Base-by-base conservation (phyloP, 495 filamentous ascomycete genomes). In the Lichenothelia convexa region DNA sequence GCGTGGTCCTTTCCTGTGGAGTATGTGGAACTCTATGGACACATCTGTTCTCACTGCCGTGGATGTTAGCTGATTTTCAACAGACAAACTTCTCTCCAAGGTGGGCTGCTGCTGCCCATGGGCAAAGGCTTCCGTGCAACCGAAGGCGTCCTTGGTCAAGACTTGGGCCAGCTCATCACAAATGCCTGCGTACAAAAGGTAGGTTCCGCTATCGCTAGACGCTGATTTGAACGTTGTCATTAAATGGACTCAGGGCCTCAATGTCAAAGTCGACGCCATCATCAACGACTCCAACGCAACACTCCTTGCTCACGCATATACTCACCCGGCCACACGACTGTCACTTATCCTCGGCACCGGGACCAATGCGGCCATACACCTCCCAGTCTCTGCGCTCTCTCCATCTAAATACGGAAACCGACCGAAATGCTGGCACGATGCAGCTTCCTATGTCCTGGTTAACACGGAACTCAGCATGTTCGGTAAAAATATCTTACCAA, bases 1-100 rank as follows among this genome's bases (percentile, higher is more conserved):
- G 70, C 74, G 9, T 79, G 74, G 74, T 75, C 73, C 1, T 78
- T 79, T 53, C 74, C 74, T 3, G 62, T 79, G 33, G 69, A 78
- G 49, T 73, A 64, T 39, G 61, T 53, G 13, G 16, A 36, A 11
- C 15, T 13, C 15, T 13, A 2, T 11, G 2, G 24, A 29, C n/a
- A n/a, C n/a, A n/a, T n/a, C n/a, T n/a, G n/a, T n/a, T n/a, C n/a
- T 29, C 24, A 29, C 15, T 9, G 9, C 9, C 9, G 15, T 13
- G 2, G 1, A 11, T 13, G 15, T 9, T 9, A 11, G 24, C 24
- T 29, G 15, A 29, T 9, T 12, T 18, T 9, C 5, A 35, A 11
- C 29, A 63, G 61, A 30, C 61, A 67, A 54, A 76, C 69, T 1
- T 77, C 73, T 3, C 58, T 62, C 30, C 59, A 62, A 42, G 69